These are phyloP conservation scores for Urtica urens DNA, from an alignment of 306 rosid species.

Conservation along the genomic window DNA sequence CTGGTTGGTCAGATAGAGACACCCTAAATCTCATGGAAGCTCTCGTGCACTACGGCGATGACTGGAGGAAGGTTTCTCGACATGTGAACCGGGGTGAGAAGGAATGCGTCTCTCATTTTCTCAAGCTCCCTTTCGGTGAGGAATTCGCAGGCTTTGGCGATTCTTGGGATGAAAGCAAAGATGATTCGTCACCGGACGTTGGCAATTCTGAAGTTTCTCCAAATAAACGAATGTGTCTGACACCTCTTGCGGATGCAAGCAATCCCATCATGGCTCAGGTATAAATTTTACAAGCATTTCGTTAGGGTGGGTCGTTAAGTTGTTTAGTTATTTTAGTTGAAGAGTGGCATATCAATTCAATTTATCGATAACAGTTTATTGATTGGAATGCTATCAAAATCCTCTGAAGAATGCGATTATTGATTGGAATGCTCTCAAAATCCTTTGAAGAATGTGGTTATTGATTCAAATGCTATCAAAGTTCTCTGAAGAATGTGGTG, in stretches of 20 bases:
- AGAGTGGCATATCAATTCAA: too few relatives aligned
- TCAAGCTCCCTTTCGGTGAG: slow-evolving; percentile 80
- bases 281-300: too few relatives aligned
- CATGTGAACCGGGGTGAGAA: slow-evolving; percentile 83
- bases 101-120: slow-evolving; percentile 71
- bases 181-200: slow-evolving; percentile 17
- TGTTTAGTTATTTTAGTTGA: too few relatives aligned
- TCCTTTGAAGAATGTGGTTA: too few relatives aligned
- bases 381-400: too few relatives aligned
- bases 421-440: too few relatives aligned
- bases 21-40: slow-evolving; percentile 73
- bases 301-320: too few relatives aligned
- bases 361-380: too few relatives aligned
- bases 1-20: slow-evolving; percentile 74
- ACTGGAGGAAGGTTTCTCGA: slow-evolving; percentile 83
- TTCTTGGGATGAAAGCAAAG: slow-evolving; percentile 15
- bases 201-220: slow-evolving; percentile 30
- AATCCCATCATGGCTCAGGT: slow-evolving; percentile 99
- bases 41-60: slow-evolving; percentile 71
- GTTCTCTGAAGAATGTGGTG: too few relatives aligned
- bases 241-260: slow-evolving; percentile 95
- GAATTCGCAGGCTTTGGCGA: slow-evolving; percentile 35
- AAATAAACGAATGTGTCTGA: slow-evolving; percentile 55
- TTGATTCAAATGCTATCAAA: too few relatives aligned
- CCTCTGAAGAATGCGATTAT: too few relatives aligned